These are phyloP conservation scores for Graphilbum sp. DNA, from an alignment of 2,329 filamentous ascomycete species.

Conservation along the genomic window DNA sequence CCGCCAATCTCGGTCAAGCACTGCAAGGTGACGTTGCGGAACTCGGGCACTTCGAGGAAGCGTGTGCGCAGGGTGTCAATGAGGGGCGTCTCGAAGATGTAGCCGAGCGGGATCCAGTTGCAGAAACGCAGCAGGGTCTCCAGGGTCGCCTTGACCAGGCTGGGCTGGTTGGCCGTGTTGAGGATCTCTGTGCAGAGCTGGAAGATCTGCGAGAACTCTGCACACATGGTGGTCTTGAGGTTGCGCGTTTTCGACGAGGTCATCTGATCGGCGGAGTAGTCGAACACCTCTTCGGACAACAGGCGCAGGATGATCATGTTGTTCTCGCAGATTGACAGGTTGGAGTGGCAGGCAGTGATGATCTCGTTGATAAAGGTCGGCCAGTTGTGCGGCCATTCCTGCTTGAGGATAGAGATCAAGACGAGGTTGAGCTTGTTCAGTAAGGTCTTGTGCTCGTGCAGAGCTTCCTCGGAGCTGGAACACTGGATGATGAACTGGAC, in stretches of 20 bases:
- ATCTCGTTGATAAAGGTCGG: slow-evolving; percentile 99
- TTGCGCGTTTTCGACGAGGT: slow-evolving; percentile 95
- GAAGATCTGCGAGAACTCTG: slow-evolving; percentile 97
- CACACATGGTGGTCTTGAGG: slow-evolving; percentile 95
- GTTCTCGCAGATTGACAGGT: slow-evolving; percentile 95
- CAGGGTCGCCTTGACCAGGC: slow-evolving; percentile 86
- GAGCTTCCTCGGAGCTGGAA: slow-evolving; percentile 75
- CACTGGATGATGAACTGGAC: slow-evolving; percentile 96
- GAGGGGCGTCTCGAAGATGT: slow-evolving; percentile 94
- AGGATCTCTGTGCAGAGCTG: slow-evolving; percentile 93
- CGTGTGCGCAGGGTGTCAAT: slow-evolving; percentile 88
- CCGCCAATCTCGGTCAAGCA: slow-evolving; percentile 95
- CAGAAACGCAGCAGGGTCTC: slow-evolving; percentile 92
- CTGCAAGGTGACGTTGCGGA: slow-evolving; percentile 92
- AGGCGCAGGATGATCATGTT: slow-evolving; percentile 97
- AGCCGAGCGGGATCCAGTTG: slow-evolving; percentile 97
- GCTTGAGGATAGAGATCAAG: slow-evolving; percentile 92
- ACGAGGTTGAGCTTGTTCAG: slow-evolving; percentile 98
- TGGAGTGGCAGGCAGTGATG: slow-evolving; percentile 87
- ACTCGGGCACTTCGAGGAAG: slow-evolving; percentile 85
- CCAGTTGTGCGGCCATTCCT: slow-evolving; percentile 99
- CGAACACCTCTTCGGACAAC: slow-evolving; percentile 95
- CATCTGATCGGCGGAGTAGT: slow-evolving; percentile 98
- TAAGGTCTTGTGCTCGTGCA: slow-evolving; percentile 71
- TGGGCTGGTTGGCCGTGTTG: slow-evolving; percentile 69